phyloP scores from a whole-genome alignment of 73 alveolate species.

The Paramecium primaurelia region DNA sequence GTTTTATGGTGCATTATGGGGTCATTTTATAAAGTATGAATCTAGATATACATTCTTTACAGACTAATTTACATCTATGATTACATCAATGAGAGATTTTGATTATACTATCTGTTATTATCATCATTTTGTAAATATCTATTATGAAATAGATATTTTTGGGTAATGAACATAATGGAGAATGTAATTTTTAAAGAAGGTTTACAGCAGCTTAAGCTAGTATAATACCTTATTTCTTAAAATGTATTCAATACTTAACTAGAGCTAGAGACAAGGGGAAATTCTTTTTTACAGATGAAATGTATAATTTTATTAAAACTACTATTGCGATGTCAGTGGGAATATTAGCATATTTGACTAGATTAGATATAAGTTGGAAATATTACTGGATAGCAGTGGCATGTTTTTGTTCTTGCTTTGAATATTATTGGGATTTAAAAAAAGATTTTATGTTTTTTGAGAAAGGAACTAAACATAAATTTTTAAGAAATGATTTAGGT shows the following conservation, averaged over 20 bases:
- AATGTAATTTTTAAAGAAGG: not conserved
- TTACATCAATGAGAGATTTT: slow-evolving; percentile 31
- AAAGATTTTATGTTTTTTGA: slow-evolving; percentile 42
- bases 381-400: slow-evolving; percentile 1
- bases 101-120: slow-evolving; percentile 40
- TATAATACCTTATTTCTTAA: not conserved
- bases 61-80: slow-evolving; percentile 5
- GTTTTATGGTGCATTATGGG: slow-evolving; percentile 25
- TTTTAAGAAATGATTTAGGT: slow-evolving; percentile 25
- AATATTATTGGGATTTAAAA: slow-evolving; percentile 27
- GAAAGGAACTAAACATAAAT: not conserved
- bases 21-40: slow-evolving; percentile 22
- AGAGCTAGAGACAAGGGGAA: slow-evolving; percentile 30
- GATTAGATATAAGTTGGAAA: not conserved
- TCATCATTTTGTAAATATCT: not conserved
- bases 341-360: not conserved
- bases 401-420: not conserved
- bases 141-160: not conserved
- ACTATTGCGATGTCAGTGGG: slow-evolving; percentile 11
- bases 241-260: not conserved
- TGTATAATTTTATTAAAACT: slow-evolving; percentile 27
- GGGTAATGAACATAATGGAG: not conserved
- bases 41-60: slow-evolving; percentile 27
- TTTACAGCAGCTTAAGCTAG: slow-evolving; percentile 12
- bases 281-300: slow-evolving; percentile 13